These are phyloP conservation scores for Cicer bijugum DNA, from an alignment of 306 rosid genomes.

Conservation along the genomic window DNA sequence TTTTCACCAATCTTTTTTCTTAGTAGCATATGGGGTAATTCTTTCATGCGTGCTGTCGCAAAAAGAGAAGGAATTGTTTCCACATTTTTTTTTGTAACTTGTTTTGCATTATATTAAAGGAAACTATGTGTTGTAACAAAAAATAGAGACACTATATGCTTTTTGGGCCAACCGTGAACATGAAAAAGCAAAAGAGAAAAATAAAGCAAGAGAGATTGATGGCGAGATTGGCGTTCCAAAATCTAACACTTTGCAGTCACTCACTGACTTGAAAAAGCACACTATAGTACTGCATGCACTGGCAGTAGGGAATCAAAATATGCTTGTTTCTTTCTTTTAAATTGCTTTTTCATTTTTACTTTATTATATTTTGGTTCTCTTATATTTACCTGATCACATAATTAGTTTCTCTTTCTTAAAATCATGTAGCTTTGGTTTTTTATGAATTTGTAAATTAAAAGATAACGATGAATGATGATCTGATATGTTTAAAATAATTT, in stretches of 20 bases:
- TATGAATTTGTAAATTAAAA: too few species aligned
- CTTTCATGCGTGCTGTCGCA: conserved; percentile 44
- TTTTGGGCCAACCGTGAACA: conserved; percentile 48
- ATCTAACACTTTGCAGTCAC: conserved; percentile 35
- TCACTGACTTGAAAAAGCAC: conserved; percentile 40
- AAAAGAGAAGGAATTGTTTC: conserved; percentile 58
- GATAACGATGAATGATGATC: too few species aligned
- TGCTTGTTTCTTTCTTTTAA: not conserved
- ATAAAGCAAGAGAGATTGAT: conserved; percentile 50
- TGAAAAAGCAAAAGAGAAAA: conserved; percentile 48
- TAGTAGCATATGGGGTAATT: too few species aligned
- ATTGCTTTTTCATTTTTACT: too few species aligned
- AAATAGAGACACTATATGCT: conserved; percentile 23
- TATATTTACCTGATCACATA: too few species aligned
- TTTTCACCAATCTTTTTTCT: too few species aligned
- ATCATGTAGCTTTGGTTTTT: too few species aligned
- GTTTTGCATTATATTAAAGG: conserved; percentile 33
- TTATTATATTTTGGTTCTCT: too few species aligned
- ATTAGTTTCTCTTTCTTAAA: too few species aligned
- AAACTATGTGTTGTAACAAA: not conserved
- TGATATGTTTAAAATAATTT: too few species aligned
- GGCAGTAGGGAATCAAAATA: conserved; percentile 46
- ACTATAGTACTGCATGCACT: conserved; percentile 6
- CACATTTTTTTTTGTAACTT: conserved; percentile 36
- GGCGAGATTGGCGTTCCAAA: conserved; percentile 71